Conservation (phyloP, 768 basidiomycete species). For the Nidularia sp. region DNA sequence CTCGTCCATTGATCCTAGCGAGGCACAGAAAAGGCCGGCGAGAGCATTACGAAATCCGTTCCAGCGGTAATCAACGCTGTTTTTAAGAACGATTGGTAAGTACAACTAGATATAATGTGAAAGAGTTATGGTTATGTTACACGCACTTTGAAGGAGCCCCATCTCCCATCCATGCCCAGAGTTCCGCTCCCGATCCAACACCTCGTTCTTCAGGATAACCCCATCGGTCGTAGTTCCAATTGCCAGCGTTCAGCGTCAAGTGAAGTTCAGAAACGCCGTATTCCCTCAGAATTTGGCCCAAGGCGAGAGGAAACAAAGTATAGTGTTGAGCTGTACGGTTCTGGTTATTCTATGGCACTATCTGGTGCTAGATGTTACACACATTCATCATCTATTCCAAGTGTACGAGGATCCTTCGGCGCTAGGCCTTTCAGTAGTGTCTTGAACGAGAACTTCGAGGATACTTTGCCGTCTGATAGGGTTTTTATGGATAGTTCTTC, state of each 20-base stretch:
- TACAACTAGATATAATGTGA: too few relatives aligned
- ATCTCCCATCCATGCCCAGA: constrained; percentile 92
- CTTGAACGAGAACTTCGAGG: constrained; percentile 76
- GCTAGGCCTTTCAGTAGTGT: constrained; percentile 51
- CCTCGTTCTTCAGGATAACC: constrained; percentile 73
- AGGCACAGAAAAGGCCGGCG: constrained; percentile 93
- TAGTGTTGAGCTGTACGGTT: constrained; percentile 71
- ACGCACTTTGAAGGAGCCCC: constrained; percentile 46
- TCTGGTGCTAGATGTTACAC: constrained; percentile 5
- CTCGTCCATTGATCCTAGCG: constrained; percentile 73
- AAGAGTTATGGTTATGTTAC: background rate
- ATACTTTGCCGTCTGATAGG: constrained; percentile 79
- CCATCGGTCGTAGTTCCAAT: constrained; percentile 86
- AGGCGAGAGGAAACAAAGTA: constrained; percentile 76
- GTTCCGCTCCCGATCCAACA: constrained; percentile 82
- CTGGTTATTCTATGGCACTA: background rate
- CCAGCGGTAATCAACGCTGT: constrained; percentile 77
- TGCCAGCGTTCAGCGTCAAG: constrained; percentile 85
- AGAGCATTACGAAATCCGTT: constrained; percentile 82
- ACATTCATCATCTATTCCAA: constrained; percentile 48
- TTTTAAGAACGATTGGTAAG: background rate
- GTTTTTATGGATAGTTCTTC: constrained; percentile 43
- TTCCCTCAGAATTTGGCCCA: constrained; percentile 83
- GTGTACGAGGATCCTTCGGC: constrained; percentile 52
- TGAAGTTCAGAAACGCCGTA: constrained; percentile 87